A percentile compares a stretch with the other conserved stretches of the same genome.
Conservation (phyloP, 306 rosid genomes). For the Alnus glutinosa region DNA sequence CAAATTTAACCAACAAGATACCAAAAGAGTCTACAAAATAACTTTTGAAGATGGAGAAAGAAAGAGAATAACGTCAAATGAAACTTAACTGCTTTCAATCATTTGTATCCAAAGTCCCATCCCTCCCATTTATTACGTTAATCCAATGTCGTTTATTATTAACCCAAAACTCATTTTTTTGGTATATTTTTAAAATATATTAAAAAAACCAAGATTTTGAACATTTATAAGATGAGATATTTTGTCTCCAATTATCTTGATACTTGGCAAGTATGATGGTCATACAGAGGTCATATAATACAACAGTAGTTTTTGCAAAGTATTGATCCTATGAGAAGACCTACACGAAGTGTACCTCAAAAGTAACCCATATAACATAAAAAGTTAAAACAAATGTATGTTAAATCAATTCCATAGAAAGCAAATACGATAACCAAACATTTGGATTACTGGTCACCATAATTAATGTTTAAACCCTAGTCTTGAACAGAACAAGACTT, state of each 20-base stretch:
- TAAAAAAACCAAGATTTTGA: not conserved
- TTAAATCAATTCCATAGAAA: not conserved
- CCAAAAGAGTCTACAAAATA: not conserved
- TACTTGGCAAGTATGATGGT: not conserved
- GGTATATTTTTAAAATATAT: not conserved
- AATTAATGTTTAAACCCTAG: not conserved
- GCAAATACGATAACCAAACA: not conserved
- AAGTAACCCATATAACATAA: not conserved
- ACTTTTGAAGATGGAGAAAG: not conserved
- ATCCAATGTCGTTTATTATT: too few relatives aligned
- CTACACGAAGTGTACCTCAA: too few relatives aligned
- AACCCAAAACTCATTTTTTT: too few relatives aligned
- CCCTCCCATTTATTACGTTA: too few relatives aligned
- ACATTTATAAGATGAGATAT: not conserved
- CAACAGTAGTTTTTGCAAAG: not conserved
- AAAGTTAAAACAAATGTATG: not conserved
- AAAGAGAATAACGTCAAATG: not conserved
- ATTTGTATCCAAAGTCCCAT: not conserved
- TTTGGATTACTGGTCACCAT: not conserved
- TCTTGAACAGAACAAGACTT: not conserved
- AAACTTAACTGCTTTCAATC: not conserved
- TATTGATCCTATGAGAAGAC: too few relatives aligned
- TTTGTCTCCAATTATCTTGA: not conserved
- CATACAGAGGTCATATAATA: not conserved
- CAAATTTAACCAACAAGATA: not conserved